Conservation (phyloP, 805 yeast species). For the Jamesozyma gamospora region DNA sequence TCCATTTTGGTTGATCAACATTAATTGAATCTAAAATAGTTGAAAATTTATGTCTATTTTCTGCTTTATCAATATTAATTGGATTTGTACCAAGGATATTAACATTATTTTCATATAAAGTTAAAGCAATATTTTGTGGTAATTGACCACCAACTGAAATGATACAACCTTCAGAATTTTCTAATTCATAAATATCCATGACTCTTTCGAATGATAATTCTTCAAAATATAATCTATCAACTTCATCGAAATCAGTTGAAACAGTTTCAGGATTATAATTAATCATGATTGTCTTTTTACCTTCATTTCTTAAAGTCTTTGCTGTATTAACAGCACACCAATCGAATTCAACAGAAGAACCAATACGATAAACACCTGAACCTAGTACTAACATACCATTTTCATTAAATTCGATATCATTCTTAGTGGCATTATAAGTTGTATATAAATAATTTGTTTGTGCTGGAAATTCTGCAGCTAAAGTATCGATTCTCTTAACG, state of each 20-base stretch:
- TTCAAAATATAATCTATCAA: conserved; percentile 92
- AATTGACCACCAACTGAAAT: conserved; percentile 97
- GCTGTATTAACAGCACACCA: conserved; percentile 99
- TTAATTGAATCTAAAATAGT: conserved; percentile 85
- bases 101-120: conserved; percentile 71
- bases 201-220: conserved; percentile 93
- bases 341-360: conserved; percentile 96
- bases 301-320: conserved; percentile 79
- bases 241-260: conserved; percentile 96
- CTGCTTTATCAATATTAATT: conserved; percentile 91
- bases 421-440: conserved; percentile 83
- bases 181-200: conserved; percentile 92
- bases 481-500: conserved; percentile 92
- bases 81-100: conserved; percentile 91
- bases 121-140: conserved; percentile 92
- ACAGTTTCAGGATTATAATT: conserved; percentile 98
- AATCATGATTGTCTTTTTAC: conserved; percentile 88
- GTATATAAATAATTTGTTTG: conserved; percentile 91
- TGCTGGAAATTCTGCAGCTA: conserved; percentile 99
- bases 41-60: conserved; percentile 96
- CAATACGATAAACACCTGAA: conserved; percentile 98
- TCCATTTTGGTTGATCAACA: conserved; percentile 97
- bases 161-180: conserved; percentile 79
- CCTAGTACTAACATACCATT: conserved; percentile 92
- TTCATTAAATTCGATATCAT: conserved; percentile 79